These are phyloP conservation scores for Hydnomerulius pinastri DNA, from an alignment of 768 basidiomycete genomes.

Conservation along the genomic window DNA sequence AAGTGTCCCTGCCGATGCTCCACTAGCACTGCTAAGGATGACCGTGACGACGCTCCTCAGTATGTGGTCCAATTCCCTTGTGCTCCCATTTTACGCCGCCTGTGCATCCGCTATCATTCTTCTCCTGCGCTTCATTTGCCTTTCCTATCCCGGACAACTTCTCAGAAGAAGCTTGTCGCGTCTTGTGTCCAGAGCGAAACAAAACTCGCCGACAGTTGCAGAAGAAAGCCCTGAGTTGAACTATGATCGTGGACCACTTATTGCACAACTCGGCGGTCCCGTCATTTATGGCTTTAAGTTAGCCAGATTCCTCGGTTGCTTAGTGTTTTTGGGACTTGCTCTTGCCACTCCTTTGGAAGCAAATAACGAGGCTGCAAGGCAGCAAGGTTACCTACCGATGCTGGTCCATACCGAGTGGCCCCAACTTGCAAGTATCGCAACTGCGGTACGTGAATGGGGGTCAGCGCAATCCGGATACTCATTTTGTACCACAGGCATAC, in stretches of 20 bases:
- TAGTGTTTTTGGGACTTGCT: constrained; percentile 23
- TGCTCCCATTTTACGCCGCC: constrained; percentile 13
- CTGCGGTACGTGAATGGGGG: constrained; percentile 11
- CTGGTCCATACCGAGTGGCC: constrained; percentile 1
- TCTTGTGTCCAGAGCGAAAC: not conserved
- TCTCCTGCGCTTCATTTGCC: not conserved
- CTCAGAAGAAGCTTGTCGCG: constrained; percentile 1
- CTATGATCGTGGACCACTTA: constrained; percentile 1
- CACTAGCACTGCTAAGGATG: too few species aligned
- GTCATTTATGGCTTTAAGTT: constrained; percentile 24
- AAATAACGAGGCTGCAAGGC: not conserved
- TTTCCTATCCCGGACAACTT: constrained; percentile 5
- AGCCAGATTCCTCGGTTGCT: constrained; percentile 22
- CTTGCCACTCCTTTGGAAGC: not conserved
- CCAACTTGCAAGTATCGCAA: constrained; percentile 12
- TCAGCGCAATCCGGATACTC: not conserved
- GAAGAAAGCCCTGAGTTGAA: not conserved
- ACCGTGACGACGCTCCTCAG: not conserved
- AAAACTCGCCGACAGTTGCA: not conserved
- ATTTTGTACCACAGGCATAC: constrained; percentile 37
- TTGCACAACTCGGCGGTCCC: constrained; percentile 21
- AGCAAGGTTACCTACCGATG: not conserved
- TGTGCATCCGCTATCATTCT: constrained; percentile 8
- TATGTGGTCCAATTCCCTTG: constrained; percentile 8
- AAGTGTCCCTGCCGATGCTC: not conserved